These are phyloP conservation scores for Phytophthora crassamura DNA, from an alignment of 352 stramenopile genomes.

Conservation along the genomic window DNA sequence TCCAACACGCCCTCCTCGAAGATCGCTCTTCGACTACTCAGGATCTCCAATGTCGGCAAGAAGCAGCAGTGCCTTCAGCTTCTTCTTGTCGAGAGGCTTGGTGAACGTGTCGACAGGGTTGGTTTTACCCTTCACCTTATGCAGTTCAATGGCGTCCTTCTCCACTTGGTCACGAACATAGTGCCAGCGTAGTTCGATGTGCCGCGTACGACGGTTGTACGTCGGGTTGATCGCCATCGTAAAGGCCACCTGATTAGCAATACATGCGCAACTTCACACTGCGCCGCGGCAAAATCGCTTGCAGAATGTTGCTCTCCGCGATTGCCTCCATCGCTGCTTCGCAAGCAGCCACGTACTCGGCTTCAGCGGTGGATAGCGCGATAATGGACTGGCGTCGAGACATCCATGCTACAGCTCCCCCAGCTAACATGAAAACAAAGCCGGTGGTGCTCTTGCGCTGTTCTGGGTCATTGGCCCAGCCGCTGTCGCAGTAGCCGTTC, in stretches of 20 bases:
- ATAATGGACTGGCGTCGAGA: slow-evolving; percentile 1
- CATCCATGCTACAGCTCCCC: slow-evolving; percentile 3
- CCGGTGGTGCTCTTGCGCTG: slow-evolving; percentile 4
- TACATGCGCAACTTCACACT: background rate
- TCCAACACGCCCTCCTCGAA: too few species aligned
- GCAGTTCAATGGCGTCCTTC: background rate
- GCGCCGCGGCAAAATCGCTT: background rate
- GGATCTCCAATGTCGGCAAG: too few species aligned
- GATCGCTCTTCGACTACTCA: too few species aligned
- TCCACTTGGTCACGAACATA: slow-evolving; percentile 8
- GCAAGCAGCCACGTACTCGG: slow-evolving; percentile 10
- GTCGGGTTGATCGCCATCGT: slow-evolving; percentile 3
- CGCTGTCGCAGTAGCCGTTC: slow-evolving; percentile 2
- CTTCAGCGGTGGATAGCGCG: background rate
- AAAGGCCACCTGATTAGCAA: background rate
- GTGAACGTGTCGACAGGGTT: slow-evolving; percentile 13
- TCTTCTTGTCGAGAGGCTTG: slow-evolving; percentile 12
- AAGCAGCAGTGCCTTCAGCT: too few species aligned
- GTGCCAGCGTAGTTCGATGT: slow-evolving; percentile 3
- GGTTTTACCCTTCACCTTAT: background rate
- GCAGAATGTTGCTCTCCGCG: background rate
- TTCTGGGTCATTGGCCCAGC: slow-evolving; percentile 5
- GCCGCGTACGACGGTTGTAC: slow-evolving; percentile 3
- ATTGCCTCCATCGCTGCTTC: slow-evolving; percentile 10
- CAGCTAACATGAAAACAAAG: background rate